Percentiles rank a stretch among this genome's conserved stretches.
These are phyloP conservation scores for Capsicum rhomboideum DNA, from an alignment of 257 asterid species.

Conservation along the genomic window DNA sequence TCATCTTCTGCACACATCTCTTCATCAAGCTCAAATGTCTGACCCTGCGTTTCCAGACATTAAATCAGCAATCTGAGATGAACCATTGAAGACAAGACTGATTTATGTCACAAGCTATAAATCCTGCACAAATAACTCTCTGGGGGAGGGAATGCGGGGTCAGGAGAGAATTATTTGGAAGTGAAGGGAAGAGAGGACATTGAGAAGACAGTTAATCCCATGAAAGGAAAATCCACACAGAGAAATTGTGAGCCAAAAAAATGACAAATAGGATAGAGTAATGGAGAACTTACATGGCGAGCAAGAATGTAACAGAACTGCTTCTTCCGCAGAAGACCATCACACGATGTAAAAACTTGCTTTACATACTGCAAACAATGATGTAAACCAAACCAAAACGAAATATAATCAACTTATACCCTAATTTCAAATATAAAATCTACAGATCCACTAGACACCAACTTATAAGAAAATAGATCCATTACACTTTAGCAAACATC, in stretches of 20 bases:
- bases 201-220: neutral
- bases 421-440: neutral
- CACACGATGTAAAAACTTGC: slow-evolving; percentile 52
- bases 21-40: slow-evolving; percentile 65
- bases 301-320: slow-evolving; percentile 86
- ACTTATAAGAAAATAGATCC: neutral
- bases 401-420: neutral
- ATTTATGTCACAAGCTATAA: neutral
- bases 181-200: neutral
- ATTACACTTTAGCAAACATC: neutral
- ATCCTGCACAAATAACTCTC: neutral
- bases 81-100: neutral
- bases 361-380: slow-evolving; percentile 61
- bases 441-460: neutral
- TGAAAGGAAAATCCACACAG: neutral
- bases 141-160: neutral
- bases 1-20: slow-evolving; percentile 45
- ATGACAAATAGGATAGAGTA: neutral
- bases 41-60: slow-evolving; percentile 40
- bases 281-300: slow-evolving; percentile 67
- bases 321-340: slow-evolving; percentile 48
- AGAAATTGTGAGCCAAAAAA: neutral
- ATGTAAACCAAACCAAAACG: neutral
- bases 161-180: neutral
- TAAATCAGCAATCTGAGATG: neutral